A percentile compares a stretch with the other conserved stretches of the same genome.
Evolutionary conservation across 306 rosid species (phyloP).

Genomic region (Prunus davidiana): DNA sequence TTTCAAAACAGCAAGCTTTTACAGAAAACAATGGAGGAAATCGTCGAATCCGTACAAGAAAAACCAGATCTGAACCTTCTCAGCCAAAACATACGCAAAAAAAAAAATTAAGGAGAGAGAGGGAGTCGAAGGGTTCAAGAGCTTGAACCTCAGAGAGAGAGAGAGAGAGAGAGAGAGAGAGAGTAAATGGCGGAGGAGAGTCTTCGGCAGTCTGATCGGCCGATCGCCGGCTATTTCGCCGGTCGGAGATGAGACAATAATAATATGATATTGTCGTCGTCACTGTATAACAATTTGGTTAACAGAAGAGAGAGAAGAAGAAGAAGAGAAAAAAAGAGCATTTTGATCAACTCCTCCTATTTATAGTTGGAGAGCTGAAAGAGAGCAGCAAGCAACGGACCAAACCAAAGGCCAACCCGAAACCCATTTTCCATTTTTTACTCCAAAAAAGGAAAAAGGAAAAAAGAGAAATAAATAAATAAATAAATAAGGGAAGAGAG

Average conservation of each 20-base stretch:
- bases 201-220: slow-evolving; percentile 33
- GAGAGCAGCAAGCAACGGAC: slow-evolving; percentile 1
- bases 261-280: not conserved
- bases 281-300: not conserved
- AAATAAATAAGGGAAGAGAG: not conserved
- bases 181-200: not conserved
- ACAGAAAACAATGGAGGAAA: not conserved
- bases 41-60: not conserved
- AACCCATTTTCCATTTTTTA: not conserved
- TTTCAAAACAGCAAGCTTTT: not conserved
- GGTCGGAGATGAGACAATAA: slow-evolving; percentile 11
- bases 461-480: not conserved
- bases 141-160: slow-evolving; percentile 36
- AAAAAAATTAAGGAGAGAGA: not conserved
- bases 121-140: not conserved
- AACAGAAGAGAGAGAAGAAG: not conserved
- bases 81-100: not conserved
- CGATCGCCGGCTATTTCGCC: slow-evolving; percentile 44
- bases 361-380: slow-evolving; percentile 34
- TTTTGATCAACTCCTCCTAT: not conserved
- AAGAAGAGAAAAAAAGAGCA: slow-evolving; percentile 35
- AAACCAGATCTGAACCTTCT: slow-evolving; percentile 50
- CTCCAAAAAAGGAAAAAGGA: not conserved
- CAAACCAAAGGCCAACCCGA: not conserved
- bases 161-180: not conserved